A percentile compares a stretch with the other conserved stretches of the same genome.
Conservation (phyloP, 129 eudicot genomes). For the Mikania micrantha region DNA sequence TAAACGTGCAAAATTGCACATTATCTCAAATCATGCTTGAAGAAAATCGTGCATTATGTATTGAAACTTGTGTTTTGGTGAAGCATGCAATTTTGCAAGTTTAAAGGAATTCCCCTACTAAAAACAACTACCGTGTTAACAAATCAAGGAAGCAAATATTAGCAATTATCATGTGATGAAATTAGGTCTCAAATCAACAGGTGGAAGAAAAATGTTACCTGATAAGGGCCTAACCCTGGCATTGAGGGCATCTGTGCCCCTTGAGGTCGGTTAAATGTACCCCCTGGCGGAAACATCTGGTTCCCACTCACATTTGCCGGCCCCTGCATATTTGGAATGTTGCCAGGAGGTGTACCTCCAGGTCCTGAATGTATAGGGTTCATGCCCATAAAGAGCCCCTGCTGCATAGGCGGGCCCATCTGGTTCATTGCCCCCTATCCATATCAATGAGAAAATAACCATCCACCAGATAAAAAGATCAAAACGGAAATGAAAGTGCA, state of each 20-base stretch:
- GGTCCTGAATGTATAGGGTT: slow-evolving; percentile 75
- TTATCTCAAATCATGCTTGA: no score
- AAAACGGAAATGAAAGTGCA: not conserved
- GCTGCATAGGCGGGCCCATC: slow-evolving; percentile 84
- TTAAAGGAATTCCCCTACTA: no score
- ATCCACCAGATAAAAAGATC: not conserved
- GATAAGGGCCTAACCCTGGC: slow-evolving; percentile 85
- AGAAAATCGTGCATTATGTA: no score
- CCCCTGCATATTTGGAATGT: slow-evolving; percentile 69
- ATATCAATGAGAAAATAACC: slow-evolving; percentile 22
- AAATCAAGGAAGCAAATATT: no score
- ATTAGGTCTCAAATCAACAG: no score
- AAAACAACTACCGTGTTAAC: no score
- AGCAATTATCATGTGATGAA: no score
- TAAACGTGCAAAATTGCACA: no score
- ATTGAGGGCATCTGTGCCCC: slow-evolving; percentile 70
- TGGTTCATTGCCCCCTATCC: slow-evolving; percentile 74
- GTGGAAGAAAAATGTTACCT: slow-evolving; percentile 39
- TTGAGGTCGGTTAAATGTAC: slow-evolving; percentile 79
- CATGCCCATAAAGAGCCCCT: slow-evolving; percentile 77
- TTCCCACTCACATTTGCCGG: slow-evolving; percentile 51
- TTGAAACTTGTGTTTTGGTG: no score
- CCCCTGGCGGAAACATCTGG: slow-evolving; percentile 71
- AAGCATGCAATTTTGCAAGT: no score
- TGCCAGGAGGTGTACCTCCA: slow-evolving; percentile 59